These are phyloP conservation scores for Hymenochaete sp. DNA, from an alignment of 1,284 basidiomycete genomes.

Conservation along the genomic window DNA sequence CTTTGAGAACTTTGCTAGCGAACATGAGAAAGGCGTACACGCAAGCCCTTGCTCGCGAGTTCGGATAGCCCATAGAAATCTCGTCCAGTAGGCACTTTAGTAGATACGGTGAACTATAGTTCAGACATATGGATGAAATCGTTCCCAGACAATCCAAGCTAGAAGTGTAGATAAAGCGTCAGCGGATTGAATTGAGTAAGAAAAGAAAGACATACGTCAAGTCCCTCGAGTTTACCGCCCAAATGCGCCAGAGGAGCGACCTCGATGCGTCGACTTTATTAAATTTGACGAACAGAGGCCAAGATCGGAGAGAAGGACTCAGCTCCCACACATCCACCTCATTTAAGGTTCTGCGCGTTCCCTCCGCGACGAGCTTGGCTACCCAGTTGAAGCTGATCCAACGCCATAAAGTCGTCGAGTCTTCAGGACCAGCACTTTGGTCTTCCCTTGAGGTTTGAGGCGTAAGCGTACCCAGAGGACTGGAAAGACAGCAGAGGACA, in stretches of 20 bases:
- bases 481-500: conserved; percentile 46
- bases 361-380: conserved; percentile 52
- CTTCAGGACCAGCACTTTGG: conserved; percentile 54
- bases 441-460: neutral
- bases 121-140: conserved; percentile 53
- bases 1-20: conserved; percentile 48
- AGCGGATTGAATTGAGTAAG: neutral
- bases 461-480: conserved; percentile 39
- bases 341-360: conserved; percentile 52
- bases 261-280: conserved; percentile 19
- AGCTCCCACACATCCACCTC: conserved; percentile 66
- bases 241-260: conserved; percentile 54
- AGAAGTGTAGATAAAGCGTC: neutral
- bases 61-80: neutral
- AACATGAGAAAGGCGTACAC: conserved; percentile 66
- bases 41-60: conserved; percentile 50
- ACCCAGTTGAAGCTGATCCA: conserved; percentile 84
- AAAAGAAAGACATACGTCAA: conserved; percentile 36
- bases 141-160: conserved; percentile 60
- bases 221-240: conserved; percentile 66
- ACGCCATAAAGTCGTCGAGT: conserved; percentile 64
- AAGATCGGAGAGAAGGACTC: conserved; percentile 60
- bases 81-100: conserved; percentile 34
- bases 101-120: conserved; percentile 63
- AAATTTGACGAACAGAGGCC: conserved; percentile 59